Conservation (phyloP, 2,329 filamentous ascomycete species). For the Periconia sp. region DNA sequence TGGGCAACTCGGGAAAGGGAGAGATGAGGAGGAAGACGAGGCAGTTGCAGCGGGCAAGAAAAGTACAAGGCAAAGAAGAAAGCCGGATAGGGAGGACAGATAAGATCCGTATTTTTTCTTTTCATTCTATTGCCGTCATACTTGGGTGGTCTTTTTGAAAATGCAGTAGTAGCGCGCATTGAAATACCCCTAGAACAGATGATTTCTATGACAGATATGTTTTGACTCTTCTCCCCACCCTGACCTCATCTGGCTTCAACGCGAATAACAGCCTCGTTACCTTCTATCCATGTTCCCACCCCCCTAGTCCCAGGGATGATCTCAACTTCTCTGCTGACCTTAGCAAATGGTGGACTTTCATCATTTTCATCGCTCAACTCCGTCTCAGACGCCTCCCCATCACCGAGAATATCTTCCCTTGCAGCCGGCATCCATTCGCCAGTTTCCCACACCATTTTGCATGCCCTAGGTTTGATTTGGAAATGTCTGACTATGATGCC, state of each 20-base stretch:
- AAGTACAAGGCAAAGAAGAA: slow-evolving; percentile 45
- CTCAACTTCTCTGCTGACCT: slow-evolving; percentile 77
- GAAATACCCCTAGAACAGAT: slow-evolving; percentile 17
- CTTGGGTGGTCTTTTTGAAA: background rate
- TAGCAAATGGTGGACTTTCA: slow-evolving; percentile 67
- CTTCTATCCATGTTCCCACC: slow-evolving; percentile 82
- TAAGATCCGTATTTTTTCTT: slow-evolving; percentile 8
- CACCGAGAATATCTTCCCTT: slow-evolving; percentile 60
- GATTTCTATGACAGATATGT: background rate
- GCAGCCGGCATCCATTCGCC: slow-evolving; percentile 81
- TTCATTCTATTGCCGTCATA: background rate
- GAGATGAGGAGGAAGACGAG: slow-evolving; percentile 78
- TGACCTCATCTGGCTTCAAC: slow-evolving; percentile 57
- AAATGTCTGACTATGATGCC: slow-evolving; percentile 76
- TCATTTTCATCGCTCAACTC: slow-evolving; percentile 44
- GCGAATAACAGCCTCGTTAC: slow-evolving; percentile 68
- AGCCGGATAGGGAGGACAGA: slow-evolving; percentile 41
- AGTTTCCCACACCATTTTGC: slow-evolving; percentile 82
- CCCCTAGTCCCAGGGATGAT: slow-evolving; percentile 77
- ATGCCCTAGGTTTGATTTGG: slow-evolving; percentile 60
- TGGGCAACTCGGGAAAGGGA: slow-evolving; percentile 77
- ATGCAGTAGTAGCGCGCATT: slow-evolving; percentile 13
- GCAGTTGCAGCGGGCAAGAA: slow-evolving; percentile 52
- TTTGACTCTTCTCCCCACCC: background rate
- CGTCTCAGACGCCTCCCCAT: slow-evolving; percentile 54